A percentile compares a stretch with the other conserved stretches of the same genome.
Conservation (phyloP, 305 asterid species). For the Fraxinus xanthoxyloides region DNA sequence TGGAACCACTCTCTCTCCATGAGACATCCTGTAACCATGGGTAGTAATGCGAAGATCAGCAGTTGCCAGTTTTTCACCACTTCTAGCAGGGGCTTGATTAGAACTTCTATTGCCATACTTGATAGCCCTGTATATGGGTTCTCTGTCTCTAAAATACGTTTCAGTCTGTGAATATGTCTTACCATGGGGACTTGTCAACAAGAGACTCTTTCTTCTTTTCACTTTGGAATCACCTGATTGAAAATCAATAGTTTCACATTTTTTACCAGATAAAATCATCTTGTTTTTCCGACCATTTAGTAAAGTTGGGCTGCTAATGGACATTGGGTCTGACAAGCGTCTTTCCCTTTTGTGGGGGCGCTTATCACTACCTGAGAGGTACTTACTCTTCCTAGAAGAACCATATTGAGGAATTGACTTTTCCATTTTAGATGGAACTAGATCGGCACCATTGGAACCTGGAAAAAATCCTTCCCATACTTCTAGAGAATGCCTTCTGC, state of each 20-base stretch:
- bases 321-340: constrained; percentile 31
- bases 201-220: constrained; percentile 23
- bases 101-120: background rate
- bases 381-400: constrained; percentile 36
- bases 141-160: constrained; percentile 3
- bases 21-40: constrained; percentile 23
- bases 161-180: background rate
- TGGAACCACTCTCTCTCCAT: constrained; percentile 24
- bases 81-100: background rate
- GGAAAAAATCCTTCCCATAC: constrained; percentile 23
- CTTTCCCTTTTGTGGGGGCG: constrained; percentile 31
- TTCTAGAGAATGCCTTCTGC: constrained; percentile 15
- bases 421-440: constrained; percentile 31
- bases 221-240: constrained; percentile 13
- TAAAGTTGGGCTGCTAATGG: constrained; percentile 32
- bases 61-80: constrained; percentile 2
- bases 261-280: constrained; percentile 23
- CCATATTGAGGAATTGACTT: constrained; percentile 28
- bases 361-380: constrained; percentile 24
- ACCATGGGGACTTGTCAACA: constrained; percentile 1
- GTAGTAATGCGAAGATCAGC: background rate
- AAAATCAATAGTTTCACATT: constrained; percentile 13
- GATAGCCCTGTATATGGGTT: background rate
- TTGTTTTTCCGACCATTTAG: constrained; percentile 26
- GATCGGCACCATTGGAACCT: constrained; percentile 23